Base-by-base conservation (phyloP, 768 basidiomycete genomes). In the Crepidotus variabilis region DNA sequence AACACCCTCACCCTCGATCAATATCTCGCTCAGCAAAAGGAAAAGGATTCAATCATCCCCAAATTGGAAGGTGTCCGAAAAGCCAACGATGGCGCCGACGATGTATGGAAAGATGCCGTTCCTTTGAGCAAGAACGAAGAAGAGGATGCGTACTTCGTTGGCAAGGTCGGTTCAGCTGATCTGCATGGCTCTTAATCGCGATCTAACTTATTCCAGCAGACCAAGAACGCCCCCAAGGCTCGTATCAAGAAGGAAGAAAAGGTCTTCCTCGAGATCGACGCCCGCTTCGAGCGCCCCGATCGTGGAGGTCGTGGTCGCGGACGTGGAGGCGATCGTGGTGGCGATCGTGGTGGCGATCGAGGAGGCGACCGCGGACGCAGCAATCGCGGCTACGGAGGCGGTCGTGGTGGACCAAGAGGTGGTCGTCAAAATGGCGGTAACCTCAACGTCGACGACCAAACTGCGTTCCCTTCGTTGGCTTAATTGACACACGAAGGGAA, bases 1-100 rank as follows among this genome's bases (percentile, higher is more conserved):
- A 92, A 94, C 74, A 94, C 92, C 46, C 83, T 97, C 66, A 95
- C 95, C 43, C 81, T 94, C 68, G 95, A 97, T 51, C 88, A 98
- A 70, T 98, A 94, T 77, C 78, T 90, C 58, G 89, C 92, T 63
- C 85, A 92, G 73, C 78, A 88, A 71, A 85, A 83, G 70, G 86
- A 87, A 60, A 80, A 79, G 67, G 80, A 82, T 1, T 60, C 78
- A 47, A 66, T 71, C 65, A 71, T 93, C 47, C 90, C 89, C 66
- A 92, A 94, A 75, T 81, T 93, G 68, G 92, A 94, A 70, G 72
- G 71, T 36, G 75, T 82, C 56, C 84, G 88, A 68, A 83, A 87
- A 72, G 92, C 87, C 64, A 90, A 92, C 70, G 92, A 93, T 56
- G 90, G 90, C 58, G 79, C 81, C 32, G 83, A 81, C 28, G 74